phyloP scores from a whole-genome alignment of 2,329 filamentous ascomycete genomes.

The Harringtonia aguacate region DNA sequence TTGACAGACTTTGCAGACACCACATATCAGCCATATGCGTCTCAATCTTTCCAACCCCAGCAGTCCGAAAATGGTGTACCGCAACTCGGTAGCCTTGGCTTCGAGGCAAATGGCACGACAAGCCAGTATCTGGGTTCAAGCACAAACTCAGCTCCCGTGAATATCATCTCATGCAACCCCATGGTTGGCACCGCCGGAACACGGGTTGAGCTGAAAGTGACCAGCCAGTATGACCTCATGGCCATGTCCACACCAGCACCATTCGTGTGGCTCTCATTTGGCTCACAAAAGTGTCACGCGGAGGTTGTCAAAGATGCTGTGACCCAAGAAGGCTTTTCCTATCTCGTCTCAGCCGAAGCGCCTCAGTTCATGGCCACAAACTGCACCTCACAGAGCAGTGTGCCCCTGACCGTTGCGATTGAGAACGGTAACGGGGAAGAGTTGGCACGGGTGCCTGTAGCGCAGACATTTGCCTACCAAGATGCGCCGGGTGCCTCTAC shows the following conservation, averaged over 20 bases:
- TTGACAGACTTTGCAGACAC: conserved; percentile 29
- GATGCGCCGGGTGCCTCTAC: conserved; percentile 18
- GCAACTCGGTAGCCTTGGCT: conserved; percentile 45
- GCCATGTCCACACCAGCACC: conserved; percentile 42
- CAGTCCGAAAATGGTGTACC: conserved; percentile 38
- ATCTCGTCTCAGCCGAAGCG: conserved; percentile 61
- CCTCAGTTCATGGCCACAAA: conserved; percentile 48
- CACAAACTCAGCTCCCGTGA: conserved; percentile 20
- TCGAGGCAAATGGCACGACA: conserved; percentile 47
- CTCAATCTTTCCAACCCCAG: conserved; percentile 34
- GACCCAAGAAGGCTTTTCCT: conserved; percentile 45
- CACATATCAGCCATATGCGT: conserved; percentile 40
- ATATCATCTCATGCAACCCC: conserved; percentile 59
- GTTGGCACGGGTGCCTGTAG: conserved; percentile 35
- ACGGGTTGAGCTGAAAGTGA: conserved; percentile 62
- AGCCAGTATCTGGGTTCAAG: conserved; percentile 47
- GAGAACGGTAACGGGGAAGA: conserved; percentile 42
- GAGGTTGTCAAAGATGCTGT: conserved; percentile 45
- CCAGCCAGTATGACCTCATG: conserved; percentile 62
- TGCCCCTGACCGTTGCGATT: conserved; percentile 43
- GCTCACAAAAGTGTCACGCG: conserved; percentile 61
- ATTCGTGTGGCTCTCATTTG: conserved; percentile 62
- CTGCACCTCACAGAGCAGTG: conserved; percentile 32
- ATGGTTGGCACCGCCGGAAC: conserved; percentile 57
- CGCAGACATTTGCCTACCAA: conserved; percentile 34